A percentile compares a stretch with the other conserved stretches of the same genome.
phyloP scores from a whole-genome alignment of 306 rosid genomes.

The Fagus crenata region DNA sequence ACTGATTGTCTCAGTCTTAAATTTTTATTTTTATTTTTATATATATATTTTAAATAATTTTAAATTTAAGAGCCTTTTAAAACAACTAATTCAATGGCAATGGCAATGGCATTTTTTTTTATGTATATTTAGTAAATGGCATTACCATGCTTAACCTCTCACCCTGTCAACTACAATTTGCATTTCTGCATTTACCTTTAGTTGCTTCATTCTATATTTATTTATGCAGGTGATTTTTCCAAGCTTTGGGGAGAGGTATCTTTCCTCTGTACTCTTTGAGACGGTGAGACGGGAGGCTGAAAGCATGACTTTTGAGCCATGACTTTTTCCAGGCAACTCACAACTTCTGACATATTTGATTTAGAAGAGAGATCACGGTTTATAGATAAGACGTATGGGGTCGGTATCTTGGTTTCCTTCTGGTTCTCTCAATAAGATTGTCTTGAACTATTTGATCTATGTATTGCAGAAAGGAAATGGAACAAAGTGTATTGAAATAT shows the following conservation, averaged over 20 bases:
- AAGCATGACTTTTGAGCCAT: slow-evolving; percentile 66
- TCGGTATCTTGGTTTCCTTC: neutral
- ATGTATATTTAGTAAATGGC: neutral
- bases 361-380: neutral
- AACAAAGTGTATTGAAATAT: neutral
- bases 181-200: neutral
- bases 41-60: no score
- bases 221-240: slow-evolving; percentile 68
- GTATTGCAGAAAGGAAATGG: neutral
- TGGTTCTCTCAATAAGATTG: neutral
- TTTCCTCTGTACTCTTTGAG: slow-evolving; percentile 74
- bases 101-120: neutral
- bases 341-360: neutral
- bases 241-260: slow-evolving; percentile 84
- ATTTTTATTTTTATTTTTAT: neutral
- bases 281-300: slow-evolving; percentile 63
- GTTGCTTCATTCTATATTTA: neutral
- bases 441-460: neutral
- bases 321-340: slow-evolving; percentile 8
- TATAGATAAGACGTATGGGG: neutral
- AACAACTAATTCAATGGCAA: neutral
- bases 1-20: neutral
- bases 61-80: neutral
- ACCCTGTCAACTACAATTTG: neutral
- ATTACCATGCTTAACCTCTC: neutral